Evolutionary conservation across 2,329 filamentous ascomycete genomes (phyloP), one percentile per base, ranked within the genome.

Genomic region (Rhexocercosporidium sp.): DNA sequence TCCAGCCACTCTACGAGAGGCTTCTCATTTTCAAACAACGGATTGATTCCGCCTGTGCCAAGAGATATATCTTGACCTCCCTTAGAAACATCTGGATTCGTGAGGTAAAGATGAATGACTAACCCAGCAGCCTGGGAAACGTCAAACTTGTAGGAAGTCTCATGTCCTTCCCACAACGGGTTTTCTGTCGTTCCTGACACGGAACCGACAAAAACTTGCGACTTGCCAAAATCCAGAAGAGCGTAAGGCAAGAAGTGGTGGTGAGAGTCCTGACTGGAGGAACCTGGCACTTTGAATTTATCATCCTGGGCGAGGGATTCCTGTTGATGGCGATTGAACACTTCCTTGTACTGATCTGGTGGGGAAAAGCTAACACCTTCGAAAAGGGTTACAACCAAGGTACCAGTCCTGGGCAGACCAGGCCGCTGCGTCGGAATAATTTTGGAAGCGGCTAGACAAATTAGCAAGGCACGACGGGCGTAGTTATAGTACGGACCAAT

Each of bases 101-200:
- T 65, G 27, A 62, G 47, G 51, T 63, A 66, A 51, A 97, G 83
- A 72, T 96, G 94, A 27, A 97, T 89, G 69, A 89, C 92, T 66
- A 97, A 84, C 75, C 97, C 94, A 3, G 93, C 96, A 65, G 92
- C 90, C 74, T 94, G 88, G 66, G 94, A 97, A 69, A 97, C 95
- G 82, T 97, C 94, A 79, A 97, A 97, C 81, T 97, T 97, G 86
- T 97, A 97, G 16, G 51, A 56, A 56, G 31, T 29, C 39, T 41
- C 39, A 41, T 41, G 39, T 27, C 51, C n/a, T 29, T 27, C 31
- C 51, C 51, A 56, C 16, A 56, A 56, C 25, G 51, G 51, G 31
- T 56, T 56, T 31, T 56, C 25, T 56, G 31, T 31, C 51, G 51
- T 56, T 31, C 51, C 51, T n/a, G 51, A 56, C 16, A 31, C 25